These are phyloP conservation scores for Trichosporon sp. DNA, from an alignment of 1,284 basidiomycete species.

Conservation along the genomic window DNA sequence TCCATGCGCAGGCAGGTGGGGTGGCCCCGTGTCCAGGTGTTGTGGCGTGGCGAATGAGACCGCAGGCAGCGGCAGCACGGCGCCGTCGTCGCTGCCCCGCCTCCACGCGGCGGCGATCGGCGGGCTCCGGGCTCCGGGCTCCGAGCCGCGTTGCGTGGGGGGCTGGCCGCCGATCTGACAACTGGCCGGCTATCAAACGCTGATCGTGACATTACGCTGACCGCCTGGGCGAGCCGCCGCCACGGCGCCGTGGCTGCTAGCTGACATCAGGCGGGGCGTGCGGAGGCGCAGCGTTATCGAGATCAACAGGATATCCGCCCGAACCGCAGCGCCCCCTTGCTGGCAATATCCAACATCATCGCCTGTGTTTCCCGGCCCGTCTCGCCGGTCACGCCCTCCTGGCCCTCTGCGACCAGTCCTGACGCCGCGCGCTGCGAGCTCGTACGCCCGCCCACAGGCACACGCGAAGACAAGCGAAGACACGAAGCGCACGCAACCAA, in stretches of 20 bases:
- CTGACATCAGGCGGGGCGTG: not conserved
- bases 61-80: too few species aligned
- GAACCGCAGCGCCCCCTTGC: not conserved
- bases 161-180: not conserved
- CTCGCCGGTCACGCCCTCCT: not conserved
- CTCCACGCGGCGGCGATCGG: not conserved
- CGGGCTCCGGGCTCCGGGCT: not conserved
- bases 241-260: not conserved
- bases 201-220: too few species aligned
- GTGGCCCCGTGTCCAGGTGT: not conserved
- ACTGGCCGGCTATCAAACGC: too few species aligned
- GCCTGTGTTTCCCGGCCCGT: too few species aligned
- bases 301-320: not conserved
- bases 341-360: not conserved
- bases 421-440: not conserved
- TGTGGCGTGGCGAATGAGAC: not conserved
- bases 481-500: not conserved
- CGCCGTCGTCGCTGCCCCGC: too few species aligned
- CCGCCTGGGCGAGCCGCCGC: too few species aligned
- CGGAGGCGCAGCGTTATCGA: not conserved
- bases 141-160: too few species aligned
- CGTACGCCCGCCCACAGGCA: too few species aligned
- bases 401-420: too few species aligned
- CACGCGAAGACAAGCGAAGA: too few species aligned
- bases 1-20: not conserved